phyloP scores from a whole-genome alignment of 176 grass and related monocot species.

The Lolium multiflorum region DNA sequence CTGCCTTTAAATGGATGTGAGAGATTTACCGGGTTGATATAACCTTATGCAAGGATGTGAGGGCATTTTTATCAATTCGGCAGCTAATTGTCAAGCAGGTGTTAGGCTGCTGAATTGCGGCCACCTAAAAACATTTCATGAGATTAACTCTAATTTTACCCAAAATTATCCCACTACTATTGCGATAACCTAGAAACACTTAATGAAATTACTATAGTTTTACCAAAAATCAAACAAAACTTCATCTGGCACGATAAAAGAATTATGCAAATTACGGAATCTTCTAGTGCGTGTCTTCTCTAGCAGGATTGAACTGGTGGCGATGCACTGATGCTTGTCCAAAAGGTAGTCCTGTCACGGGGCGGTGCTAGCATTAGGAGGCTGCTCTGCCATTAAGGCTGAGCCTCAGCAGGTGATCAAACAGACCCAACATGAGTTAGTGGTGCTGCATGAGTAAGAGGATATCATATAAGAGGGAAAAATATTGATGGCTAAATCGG shows the following conservation, averaged over 20 bases:
- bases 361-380: slow-evolving; percentile 2
- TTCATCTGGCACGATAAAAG: too few species aligned
- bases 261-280: too few species aligned
- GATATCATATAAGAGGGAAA: too few species aligned
- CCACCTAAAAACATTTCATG: background rate
- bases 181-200: too few species aligned
- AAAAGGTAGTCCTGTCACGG: background rate
- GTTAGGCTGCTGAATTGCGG: background rate
- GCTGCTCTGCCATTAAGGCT: slow-evolving; percentile 2
- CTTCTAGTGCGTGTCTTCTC: background rate
- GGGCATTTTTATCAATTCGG: slow-evolving; percentile 7
- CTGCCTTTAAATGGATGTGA: background rate
- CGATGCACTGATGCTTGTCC: background rate
- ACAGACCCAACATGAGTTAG: too few species aligned
- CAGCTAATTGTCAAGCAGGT: slow-evolving; percentile 15
- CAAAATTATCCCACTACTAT: background rate
- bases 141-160: background rate
- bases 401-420: background rate
- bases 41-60: background rate
- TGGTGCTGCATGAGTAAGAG: too few species aligned
- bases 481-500: too few species aligned
- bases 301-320: background rate
- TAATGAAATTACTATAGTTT: too few species aligned
- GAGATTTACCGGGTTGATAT: background rate
- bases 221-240: too few species aligned